Evolutionary conservation across 169 alveolate genomes (phyloP), one percentile per base, ranked within the genome.

Genomic region (Cryptosporidium felis): DNA sequence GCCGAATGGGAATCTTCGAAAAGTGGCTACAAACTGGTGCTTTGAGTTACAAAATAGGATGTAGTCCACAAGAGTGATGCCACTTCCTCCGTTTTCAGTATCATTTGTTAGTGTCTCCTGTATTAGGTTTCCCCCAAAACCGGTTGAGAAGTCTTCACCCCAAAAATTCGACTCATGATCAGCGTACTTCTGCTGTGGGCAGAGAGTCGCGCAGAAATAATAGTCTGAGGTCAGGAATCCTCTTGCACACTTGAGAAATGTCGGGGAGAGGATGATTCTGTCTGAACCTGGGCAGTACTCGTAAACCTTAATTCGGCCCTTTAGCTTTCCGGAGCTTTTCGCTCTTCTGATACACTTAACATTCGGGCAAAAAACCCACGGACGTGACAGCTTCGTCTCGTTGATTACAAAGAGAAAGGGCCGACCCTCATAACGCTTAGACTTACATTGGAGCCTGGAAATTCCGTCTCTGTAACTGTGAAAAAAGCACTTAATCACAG

Each of bases 351-450:
- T 74, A 23, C 85, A 74, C 46, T 74, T 74, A 53, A 74, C 41
- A 49, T 74, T 74, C 2, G 85, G 85, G 34, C 85, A 74, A 23
- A 74, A 74, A 12, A 74, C 85, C 85, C 85, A 74, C 30, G 85
- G 85, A 5, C 85, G 60, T 36, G 85, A 74, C 10, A 74, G 18
- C 61, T 74, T 74, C 23, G 85, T 74, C 46, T 74, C 85, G 56
- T 74, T 74, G 14, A 74, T 74, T 74, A 74, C 67, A 53, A 74
- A 74, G 21, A 74, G 21, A 38, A 74, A 74, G 2, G 65, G 85
- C 6, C 85, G 46, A 8, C 85, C 85, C 18, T 74, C 85, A 34
- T 74, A 59, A 12, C 85, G 65, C 28, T 56, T 74, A 8, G 85
- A 38, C 28, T 74, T 74, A 21, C 74, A 74, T 21, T 74, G 85